Evolutionary conservation across 371 early-diverging fungal genomes (phyloP), one percentile per base, ranked within the genome.

Genomic region (Mucor circinelloides): DNA sequence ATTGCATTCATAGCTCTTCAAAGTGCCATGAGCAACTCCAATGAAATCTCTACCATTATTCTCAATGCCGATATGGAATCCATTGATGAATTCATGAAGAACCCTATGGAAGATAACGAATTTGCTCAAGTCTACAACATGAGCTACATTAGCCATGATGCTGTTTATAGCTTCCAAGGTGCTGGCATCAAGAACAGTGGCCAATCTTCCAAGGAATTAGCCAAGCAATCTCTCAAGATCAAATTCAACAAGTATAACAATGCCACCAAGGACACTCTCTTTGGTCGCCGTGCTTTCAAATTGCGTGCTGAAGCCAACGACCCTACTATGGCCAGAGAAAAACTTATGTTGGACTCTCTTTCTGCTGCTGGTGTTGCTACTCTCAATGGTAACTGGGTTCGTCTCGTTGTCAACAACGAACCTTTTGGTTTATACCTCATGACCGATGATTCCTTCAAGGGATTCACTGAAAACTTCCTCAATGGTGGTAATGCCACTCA

Each of bases 341-440:
- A 84, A 60, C 52, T 83, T 6, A 75, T 69, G 46, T 64, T 85
- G 50, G 84, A 87, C 50, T 75, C 69, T 63, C 63, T 87, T 32
- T 76, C 78, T 63, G 82, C 87, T 13, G 68, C 85, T 19, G 87
- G 87, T 30, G 85, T 76, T 46, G 80, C 85, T 19, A 79, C 82
- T 8, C 73, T 81, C n/a, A 76, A 75, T 42, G 79, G 78, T 40
- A 73, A 77, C 31, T 87, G 80, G 73, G 87, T 81, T n/a, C 84
- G 87, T 67, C 70, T 87, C 4, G 81, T 73, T 50, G 70, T 85
- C 58, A 87, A 87, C 69, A 78, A 79, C 55, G 71, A 72, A 32
- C 70, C 84, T 19, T 82, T 78, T 36, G 87, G 87, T 57, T 67
- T 87, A 9, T 87, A 69, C 67, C 58, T 84, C 17, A 74, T 87